Evolutionary conservation across 805 yeast species (phyloP).

Genomic region (Schizosaccharomyces osmophilus): DNA sequence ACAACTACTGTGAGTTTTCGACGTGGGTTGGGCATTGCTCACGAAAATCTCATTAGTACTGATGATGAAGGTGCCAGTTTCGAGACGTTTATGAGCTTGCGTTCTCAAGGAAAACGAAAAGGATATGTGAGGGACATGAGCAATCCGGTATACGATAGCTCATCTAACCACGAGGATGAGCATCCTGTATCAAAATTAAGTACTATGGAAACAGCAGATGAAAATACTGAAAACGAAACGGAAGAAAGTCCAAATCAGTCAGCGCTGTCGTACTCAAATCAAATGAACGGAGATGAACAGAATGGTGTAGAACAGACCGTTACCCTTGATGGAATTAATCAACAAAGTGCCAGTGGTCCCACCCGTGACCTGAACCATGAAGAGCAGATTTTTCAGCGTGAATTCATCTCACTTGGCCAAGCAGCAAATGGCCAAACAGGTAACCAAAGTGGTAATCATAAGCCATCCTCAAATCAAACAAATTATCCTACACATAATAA

Average conservation of each 20-base stretch:
- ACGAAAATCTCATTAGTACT: neutral
- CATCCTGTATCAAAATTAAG: neutral
- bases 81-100: neutral
- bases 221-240: neutral
- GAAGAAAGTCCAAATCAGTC: neutral
- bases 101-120: neutral
- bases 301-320: neutral
- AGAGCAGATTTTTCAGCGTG: neutral
- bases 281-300: neutral
- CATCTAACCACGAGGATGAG: neutral
- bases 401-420: neutral
- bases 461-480: neutral
- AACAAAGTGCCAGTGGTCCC: no score
- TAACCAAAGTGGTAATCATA: neutral
- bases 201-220: neutral
- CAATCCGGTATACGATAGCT: neutral
- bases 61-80: neutral
- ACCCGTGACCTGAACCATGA: neutral
- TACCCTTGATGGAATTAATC: no score
- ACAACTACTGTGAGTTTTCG: neutral
- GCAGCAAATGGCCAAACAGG: neutral
- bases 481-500: neutral
- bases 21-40: neutral
- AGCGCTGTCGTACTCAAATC: neutral
- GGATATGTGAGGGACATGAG: neutral